Base-by-base conservation (phyloP, 371 early-diverging fungal species). In the Circinella umbellata region DNA sequence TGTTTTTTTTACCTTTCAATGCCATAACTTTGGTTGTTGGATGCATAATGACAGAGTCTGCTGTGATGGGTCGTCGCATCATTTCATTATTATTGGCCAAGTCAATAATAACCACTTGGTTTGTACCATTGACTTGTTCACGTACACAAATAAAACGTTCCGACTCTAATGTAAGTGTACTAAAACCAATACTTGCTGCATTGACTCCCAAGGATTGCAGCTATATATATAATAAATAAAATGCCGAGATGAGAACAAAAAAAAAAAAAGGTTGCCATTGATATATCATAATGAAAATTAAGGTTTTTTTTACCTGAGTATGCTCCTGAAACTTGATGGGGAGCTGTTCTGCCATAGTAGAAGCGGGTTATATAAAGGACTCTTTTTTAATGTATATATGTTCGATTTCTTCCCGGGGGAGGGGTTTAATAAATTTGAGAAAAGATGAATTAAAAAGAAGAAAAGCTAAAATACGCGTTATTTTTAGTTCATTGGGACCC, bases 11-110 rank as follows among this genome's bases (percentile, higher is more conserved):
- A 96, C 95, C 91, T 90, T 96, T 98, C 66, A 99, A 88, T 7
- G 99, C 99, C 77, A 99, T 95, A 61, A 98, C 89, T 80, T 94
- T 95, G 68, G 86, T 86, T 34, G 87, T 90, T 2, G 98, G 98
- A 78, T 98, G 94, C 98, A 98, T 99, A 72, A 99, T 98, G 55
- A 96, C 98, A 10, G 98, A 97, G 76, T 99, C 99, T 13, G 99
- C 99, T 46, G 97, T 91, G 73, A 98, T 98, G 66, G 96, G 96
- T 61, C 98, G 86, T 64, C 96, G 92, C 72, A 93, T 86, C 57
- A 96, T 79, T 70, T 94, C 93, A 59, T 87, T 86, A 48, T 92
- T 89, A 73, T 96, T 91, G 61, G 87, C 83, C 84, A 99, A 82
- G 83, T 99, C 99, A 59, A 98, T 88, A 71, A 99, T 95, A 66